phyloP scores from a whole-genome alignment of 768 basidiomycete genomes.

The Gymnopilus junonius region DNA sequence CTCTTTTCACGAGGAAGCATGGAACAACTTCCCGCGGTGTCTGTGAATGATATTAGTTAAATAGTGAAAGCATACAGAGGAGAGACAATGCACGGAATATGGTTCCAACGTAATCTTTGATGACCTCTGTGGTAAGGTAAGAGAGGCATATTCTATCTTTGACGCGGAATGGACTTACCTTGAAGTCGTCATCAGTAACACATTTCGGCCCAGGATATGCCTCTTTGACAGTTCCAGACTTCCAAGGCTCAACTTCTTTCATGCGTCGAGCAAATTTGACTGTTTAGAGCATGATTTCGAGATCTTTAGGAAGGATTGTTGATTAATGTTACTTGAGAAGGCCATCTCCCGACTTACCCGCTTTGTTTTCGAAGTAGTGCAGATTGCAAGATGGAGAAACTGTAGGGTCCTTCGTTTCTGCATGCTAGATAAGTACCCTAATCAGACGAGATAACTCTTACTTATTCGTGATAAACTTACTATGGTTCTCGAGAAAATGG shows the following conservation, averaged over 20 bases:
- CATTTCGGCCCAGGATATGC: conserved; percentile 36
- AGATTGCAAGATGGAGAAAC: conserved; percentile 43
- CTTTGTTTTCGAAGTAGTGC: conserved; percentile 44
- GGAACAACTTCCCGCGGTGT: conserved; percentile 50
- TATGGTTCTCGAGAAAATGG: conserved; percentile 51
- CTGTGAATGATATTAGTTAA: conserved; percentile 28
- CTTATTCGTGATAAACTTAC: conserved; percentile 34
- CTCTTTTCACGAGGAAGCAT: conserved; percentile 56
- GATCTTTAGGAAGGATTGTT: conserved; percentile 24
- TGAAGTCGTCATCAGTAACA: conserved; percentile 36
- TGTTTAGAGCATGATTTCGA: conserved; percentile 35
- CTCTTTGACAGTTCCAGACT: conserved; percentile 25
- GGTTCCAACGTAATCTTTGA: conserved; percentile 25
- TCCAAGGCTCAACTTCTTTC: conserved; percentile 31
- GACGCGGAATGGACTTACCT: no score
- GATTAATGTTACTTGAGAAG: background rate
- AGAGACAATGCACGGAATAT: conserved; percentile 18
- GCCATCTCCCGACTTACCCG: conserved; percentile 28
- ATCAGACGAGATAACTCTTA: background rate
- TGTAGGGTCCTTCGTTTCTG: conserved; percentile 33
- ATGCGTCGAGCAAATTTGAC: conserved; percentile 36
- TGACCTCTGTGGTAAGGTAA: no score
- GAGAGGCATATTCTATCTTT: no score
- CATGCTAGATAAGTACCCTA: conserved; percentile 28
- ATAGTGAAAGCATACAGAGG: background rate